Base-by-base conservation (phyloP, 2,329 filamentous ascomycete species). In the Aspergillus sclerotialis region DNA sequence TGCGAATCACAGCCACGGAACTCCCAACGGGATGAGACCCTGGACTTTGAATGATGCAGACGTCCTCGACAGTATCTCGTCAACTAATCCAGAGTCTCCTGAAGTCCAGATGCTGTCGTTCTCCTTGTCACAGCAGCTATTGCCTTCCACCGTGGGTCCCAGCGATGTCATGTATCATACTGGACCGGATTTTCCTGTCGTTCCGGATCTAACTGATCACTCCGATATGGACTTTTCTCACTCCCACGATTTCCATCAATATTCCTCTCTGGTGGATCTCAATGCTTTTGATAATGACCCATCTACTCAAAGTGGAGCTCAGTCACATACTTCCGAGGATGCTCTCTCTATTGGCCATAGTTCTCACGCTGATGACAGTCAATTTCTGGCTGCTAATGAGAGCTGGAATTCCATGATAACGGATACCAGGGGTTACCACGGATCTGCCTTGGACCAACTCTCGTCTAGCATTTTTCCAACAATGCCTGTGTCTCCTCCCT, bases 81-180 rank as follows among this genome's bases (percentile, higher is more conserved):
- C 48, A 24, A 51, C 53, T 42, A 61, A 65, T 38, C 46, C 48
- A 38, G 59, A 64, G 36, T 56, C 61, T 32, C 57, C 58, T 33
- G 58, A 61, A 44, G 58, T 64, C 40, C 60, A 64, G 40, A 58
- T 63, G 56, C 50, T 64, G 42, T 59, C 61, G 42, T 65, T 61
- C 46, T 58, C 58, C 33, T 55, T 63, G 45, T 60, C 61, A 36
- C 61, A 64, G 29, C 60, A 63, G 36, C 44, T 64, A 27, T 52
- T 64, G 46, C 53, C 60, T 30, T 49, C 55, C 39, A 53, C 56
- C 37, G 53, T 60, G 37, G 60, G 61, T 38, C 55, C 58, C 28
- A 52, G 52, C 44, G 55, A 61, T 49, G 51, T 60, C 39, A 60
- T 60, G 50, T 63, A 61, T 46, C 52, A 51, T 33, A 38, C 55